These are phyloP conservation scores for Strobilomyces dryophilus DNA, from an alignment of 768 basidiomycete genomes.

Conservation along the genomic window DNA sequence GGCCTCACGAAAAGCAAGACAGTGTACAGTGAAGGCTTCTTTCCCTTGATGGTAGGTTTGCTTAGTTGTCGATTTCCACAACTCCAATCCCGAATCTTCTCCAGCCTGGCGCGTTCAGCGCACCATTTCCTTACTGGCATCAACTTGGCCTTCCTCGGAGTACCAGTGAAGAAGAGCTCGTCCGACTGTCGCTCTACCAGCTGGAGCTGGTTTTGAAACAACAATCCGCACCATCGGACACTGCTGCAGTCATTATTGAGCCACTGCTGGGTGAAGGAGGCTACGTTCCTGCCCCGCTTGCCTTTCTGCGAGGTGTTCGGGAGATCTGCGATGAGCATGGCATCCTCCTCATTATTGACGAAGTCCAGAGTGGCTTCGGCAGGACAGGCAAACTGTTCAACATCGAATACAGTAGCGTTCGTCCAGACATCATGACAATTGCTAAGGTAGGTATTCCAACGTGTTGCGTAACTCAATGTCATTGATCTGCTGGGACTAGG, in stretches of 20 bases:
- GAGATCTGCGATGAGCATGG: constrained; percentile 83
- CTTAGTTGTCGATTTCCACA: neutral
- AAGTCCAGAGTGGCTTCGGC: constrained; percentile 89
- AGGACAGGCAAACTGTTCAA: constrained; percentile 80
- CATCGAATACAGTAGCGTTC: constrained; percentile 79
- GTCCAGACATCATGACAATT: constrained; percentile 83
- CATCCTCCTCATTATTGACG: constrained; percentile 81
- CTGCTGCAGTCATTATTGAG: constrained; percentile 91
- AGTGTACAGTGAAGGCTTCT: constrained; percentile 73
- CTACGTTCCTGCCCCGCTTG: constrained; percentile 82
- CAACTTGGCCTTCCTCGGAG: constrained; percentile 57
- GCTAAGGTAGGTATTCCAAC: constrained; percentile 62
- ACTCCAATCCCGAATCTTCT: neutral
- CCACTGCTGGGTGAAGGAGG: constrained; percentile 95
- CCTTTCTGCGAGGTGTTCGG: constrained; percentile 77
- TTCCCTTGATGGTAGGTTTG: constrained; percentile 73
- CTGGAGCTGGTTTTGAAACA: constrained; percentile 76
- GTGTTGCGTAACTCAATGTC: neutral
- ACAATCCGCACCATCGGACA: constrained; percentile 79
- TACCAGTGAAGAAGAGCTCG: constrained; percentile 54
- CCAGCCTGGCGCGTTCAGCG: constrained; percentile 78
- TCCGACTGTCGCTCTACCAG: constrained; percentile 68
- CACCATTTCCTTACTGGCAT: constrained; percentile 94
- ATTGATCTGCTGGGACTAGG: constrained; percentile 36
- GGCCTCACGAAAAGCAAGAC: constrained; percentile 94